Evolutionary conservation across 352 stramenopile species (phyloP).

Genomic region (Phytophthora aleatoria): DNA sequence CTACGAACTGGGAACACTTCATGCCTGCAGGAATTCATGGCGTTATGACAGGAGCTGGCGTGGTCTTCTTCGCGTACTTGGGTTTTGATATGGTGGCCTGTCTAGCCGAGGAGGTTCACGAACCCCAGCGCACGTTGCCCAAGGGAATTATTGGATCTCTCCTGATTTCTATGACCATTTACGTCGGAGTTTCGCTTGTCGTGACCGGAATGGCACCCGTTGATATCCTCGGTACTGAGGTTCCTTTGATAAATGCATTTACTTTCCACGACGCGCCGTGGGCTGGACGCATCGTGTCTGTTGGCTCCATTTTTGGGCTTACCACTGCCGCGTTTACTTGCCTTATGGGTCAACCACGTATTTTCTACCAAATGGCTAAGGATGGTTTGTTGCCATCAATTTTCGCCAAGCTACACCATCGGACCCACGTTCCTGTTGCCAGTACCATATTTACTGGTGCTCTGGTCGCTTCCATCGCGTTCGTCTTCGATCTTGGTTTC

Average conservation of each 20-base stretch:
- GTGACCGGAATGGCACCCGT: constrained; percentile 89
- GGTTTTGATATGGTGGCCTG: constrained; percentile 95
- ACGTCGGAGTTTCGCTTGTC: constrained; percentile 88
- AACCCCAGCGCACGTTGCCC: constrained; percentile 89
- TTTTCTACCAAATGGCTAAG: constrained; percentile 93
- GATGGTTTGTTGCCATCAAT: constrained; percentile 75
- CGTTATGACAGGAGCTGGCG: constrained; percentile 86
- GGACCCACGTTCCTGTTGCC: constrained; percentile 68
- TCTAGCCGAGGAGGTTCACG: constrained; percentile 90
- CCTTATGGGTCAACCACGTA: constrained; percentile 91
- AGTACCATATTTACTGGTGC: constrained; percentile 92
- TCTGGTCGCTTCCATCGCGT: constrained; percentile 78
- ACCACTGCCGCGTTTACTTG: constrained; percentile 92
- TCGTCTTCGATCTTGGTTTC: constrained; percentile 91
- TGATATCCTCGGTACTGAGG: constrained; percentile 66
- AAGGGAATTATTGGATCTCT: constrained; percentile 93
- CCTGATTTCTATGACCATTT: constrained; percentile 91
- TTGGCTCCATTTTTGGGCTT: constrained; percentile 93
- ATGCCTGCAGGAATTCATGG: constrained; percentile 85
- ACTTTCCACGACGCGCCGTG: constrained; percentile 70
- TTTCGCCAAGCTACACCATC: constrained; percentile 63
- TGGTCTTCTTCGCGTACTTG: constrained; percentile 93
- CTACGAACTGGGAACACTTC: constrained; percentile 84
- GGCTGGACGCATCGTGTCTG: constrained; percentile 86
- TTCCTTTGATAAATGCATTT: constrained; percentile 89